A percentile compares a stretch with the other conserved stretches of the same genome.
phyloP scores from a whole-genome alignment of 1,284 basidiomycete species.

The Bondarzewia mesenterica region DNA sequence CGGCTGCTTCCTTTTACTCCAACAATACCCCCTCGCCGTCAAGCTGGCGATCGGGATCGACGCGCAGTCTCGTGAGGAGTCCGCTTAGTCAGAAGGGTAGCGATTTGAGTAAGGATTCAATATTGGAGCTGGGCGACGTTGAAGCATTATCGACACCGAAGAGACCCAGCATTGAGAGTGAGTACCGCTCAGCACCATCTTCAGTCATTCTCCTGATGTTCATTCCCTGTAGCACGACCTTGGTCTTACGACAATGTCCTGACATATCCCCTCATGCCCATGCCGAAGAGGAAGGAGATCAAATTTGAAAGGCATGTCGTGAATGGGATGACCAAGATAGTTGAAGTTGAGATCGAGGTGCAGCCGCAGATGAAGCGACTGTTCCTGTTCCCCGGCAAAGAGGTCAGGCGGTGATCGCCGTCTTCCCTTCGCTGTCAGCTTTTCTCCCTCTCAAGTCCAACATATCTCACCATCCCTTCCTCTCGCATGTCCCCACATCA shows the following conservation, averaged over 20 bases:
- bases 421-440: background rate
- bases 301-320: constrained; percentile 36
- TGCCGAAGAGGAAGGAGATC: constrained; percentile 45
- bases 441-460: constrained; percentile 4
- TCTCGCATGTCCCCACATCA: background rate
- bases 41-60: constrained; percentile 16
- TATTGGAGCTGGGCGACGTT: background rate
- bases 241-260: constrained; percentile 65
- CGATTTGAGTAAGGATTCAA: constrained; percentile 18
- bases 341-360: constrained; percentile 44
- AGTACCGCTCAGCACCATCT: constrained; percentile 9
- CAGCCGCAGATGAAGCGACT: constrained; percentile 35
- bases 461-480: constrained; percentile 1
- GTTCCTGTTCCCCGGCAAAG: constrained; percentile 38
- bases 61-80: constrained; percentile 24
- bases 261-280: constrained; percentile 57
- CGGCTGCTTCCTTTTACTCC: constrained; percentile 21
- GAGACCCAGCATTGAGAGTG: constrained; percentile 23
- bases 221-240: constrained; percentile 38
- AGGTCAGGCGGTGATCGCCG: constrained; percentile 6
- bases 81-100: constrained; percentile 30
- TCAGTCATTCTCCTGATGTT: constrained; percentile 8
- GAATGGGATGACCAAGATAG: constrained; percentile 43
- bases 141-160: constrained; percentile 13
- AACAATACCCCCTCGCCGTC: constrained; percentile 18